These are phyloP conservation scores for Zygosaccharomyces lentus DNA, from an alignment of 805 yeast genomes.

Conservation along the genomic window DNA sequence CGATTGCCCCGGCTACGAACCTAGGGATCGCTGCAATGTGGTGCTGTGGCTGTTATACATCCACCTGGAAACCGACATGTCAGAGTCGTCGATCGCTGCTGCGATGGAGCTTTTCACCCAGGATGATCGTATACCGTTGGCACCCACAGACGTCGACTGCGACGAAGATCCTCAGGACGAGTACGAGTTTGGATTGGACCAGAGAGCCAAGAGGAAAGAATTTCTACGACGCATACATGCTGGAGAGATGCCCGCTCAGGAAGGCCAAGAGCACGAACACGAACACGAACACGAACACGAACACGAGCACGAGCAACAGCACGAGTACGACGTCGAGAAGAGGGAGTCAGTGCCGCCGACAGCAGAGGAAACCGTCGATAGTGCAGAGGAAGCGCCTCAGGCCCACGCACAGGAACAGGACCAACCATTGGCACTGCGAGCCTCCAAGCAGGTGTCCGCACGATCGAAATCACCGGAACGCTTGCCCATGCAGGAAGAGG, in stretches of 20 bases:
- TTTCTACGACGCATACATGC: constrained; percentile 19
- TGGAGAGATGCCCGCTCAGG: constrained; percentile 1
- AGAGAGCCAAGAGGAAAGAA: constrained; percentile 24
- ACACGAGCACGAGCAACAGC: constrained; percentile 3
- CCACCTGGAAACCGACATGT: constrained; percentile 68
- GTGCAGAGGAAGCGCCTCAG: too few species aligned
- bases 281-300: constrained; percentile 2
- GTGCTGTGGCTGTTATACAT: constrained; percentile 82
- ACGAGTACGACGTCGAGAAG: neutral
- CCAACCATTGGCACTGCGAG: neutral
- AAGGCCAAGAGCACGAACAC: constrained; percentile 4
- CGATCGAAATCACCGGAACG: neutral
- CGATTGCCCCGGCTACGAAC: constrained; percentile 55
- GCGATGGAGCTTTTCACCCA: constrained; percentile 23
- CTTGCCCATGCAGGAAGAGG: neutral
- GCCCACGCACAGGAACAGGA: too few species aligned
- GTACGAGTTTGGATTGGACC: constrained; percentile 27
- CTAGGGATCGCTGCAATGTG: constrained; percentile 62
- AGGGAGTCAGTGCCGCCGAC: neutral
- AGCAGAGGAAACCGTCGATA: too few species aligned
- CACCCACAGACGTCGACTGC: constrained; percentile 14
- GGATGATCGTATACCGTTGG: constrained; percentile 15
- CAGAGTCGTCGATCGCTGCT: constrained; percentile 43
- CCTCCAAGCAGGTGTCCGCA: neutral
- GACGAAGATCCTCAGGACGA: constrained; percentile 32